Percentiles rank a stretch among this genome's conserved stretches.
Evolutionary conservation across 257 asterid species (phyloP).

Genomic region (Solanum rostratum): DNA sequence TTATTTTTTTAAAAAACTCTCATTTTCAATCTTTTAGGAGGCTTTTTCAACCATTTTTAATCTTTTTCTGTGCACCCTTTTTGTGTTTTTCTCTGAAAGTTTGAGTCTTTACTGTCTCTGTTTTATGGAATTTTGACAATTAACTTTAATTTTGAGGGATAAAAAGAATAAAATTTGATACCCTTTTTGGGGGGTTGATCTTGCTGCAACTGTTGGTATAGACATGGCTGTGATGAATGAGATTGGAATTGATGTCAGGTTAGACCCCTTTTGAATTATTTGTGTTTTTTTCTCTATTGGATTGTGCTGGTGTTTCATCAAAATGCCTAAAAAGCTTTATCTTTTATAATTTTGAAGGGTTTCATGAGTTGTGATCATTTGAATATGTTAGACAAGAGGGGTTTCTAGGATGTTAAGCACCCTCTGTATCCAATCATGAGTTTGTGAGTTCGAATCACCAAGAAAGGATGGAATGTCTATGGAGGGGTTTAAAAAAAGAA

Average conservation of each 20-base stretch:
- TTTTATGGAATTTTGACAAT: background rate
- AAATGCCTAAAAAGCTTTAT: background rate
- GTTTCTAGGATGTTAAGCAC: background rate
- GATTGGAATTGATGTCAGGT: constrained; percentile 40
- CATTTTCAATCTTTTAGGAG: background rate
- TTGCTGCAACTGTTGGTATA: background rate
- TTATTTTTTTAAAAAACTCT: background rate
- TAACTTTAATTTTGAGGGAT: no score
- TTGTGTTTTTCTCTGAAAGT: background rate
- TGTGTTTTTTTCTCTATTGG: background rate
- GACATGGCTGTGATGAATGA: constrained; percentile 18
- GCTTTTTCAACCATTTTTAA: background rate
- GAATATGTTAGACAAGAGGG: background rate
- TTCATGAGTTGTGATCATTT: background rate
- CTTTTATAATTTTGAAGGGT: background rate
- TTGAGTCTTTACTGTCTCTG: background rate
- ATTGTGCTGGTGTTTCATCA: background rate
- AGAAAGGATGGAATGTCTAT: background rate
- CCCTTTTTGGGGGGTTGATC: background rate
- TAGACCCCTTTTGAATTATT: background rate
- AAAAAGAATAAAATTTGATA: background rate
- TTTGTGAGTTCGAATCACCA: background rate
- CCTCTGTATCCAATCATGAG: background rate
- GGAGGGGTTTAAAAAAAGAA: background rate
- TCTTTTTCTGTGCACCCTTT: background rate